phyloP scores from a whole-genome alignment of 495 filamentous ascomycete species.

The Penicillium bialowiezense region DNA sequence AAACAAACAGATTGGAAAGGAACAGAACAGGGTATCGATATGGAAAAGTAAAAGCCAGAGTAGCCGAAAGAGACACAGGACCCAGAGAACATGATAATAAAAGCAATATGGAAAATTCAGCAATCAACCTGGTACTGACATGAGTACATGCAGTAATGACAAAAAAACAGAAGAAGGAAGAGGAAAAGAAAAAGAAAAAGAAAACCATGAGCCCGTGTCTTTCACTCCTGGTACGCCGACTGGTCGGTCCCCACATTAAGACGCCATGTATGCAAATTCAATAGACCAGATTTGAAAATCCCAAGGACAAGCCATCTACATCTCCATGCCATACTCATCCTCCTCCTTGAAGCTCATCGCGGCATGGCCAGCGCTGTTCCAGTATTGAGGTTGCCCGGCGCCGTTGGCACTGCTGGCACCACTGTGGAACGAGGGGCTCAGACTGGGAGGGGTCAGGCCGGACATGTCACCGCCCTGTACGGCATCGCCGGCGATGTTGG shows the following conservation, averaged over 20 bases:
- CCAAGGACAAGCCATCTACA: slow-evolving; percentile 35
- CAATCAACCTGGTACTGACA: not conserved
- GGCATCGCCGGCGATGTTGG: slow-evolving; percentile 82
- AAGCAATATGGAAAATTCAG: not conserved
- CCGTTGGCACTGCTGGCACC: slow-evolving; percentile 54
- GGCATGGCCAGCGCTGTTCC: slow-evolving; percentile 65
- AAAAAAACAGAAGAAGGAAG: slow-evolving; percentile 17
- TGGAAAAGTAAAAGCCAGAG: slow-evolving; percentile 16
- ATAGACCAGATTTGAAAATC: slow-evolving; percentile 7
- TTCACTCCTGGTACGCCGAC: slow-evolving; percentile 35
- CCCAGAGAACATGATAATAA: slow-evolving; percentile 21
- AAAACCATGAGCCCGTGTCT: slow-evolving; percentile 21
- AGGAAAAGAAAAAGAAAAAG: slow-evolving; percentile 20
- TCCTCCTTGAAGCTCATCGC: slow-evolving; percentile 85
- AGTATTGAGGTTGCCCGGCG: slow-evolving; percentile 60
- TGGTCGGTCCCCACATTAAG: slow-evolving; percentile 24
- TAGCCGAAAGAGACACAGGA: slow-evolving; percentile 20
- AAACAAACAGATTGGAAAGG: not conserved
- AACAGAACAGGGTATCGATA: slow-evolving; percentile 38
- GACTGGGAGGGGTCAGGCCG: slow-evolving; percentile 54
- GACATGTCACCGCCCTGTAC: slow-evolving; percentile 44
- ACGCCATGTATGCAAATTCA: slow-evolving; percentile 44
- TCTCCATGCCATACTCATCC: slow-evolving; percentile 85
- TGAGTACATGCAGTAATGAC: not conserved
- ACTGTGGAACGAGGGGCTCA: slow-evolving; percentile 70